Evolutionary conservation across 208 protist species (phyloP).

Genomic region (Herpetomonas tarakana): DNA sequence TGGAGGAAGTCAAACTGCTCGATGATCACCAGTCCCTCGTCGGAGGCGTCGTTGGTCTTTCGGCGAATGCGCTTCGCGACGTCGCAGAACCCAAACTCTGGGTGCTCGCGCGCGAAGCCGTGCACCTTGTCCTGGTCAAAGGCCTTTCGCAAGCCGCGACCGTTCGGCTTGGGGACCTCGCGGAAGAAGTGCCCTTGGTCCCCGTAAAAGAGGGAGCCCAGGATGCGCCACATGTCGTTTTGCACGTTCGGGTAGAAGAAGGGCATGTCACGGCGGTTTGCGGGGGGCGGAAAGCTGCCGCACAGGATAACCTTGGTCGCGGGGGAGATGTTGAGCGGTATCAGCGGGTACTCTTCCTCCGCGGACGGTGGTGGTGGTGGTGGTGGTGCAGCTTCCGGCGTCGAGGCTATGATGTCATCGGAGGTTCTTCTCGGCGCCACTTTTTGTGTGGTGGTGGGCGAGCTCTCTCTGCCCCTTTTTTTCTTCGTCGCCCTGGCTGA

Average conservation of each 20-base stretch:
- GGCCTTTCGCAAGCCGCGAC: not conserved
- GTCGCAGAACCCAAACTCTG: conserved; percentile 24
- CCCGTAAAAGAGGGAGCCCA: conserved; percentile 22
- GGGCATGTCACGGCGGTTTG: conserved; percentile 10
- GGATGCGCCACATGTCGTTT: conserved; percentile 36
- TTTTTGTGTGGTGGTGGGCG: no score
- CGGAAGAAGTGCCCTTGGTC: conserved; percentile 17
- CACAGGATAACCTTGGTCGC: conserved; percentile 24
- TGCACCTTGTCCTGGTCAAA: conserved; percentile 15
- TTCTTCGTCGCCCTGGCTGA: no score
- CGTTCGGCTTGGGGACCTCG: not conserved
- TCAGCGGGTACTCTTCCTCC: conserved; percentile 17
- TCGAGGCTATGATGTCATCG: no score
- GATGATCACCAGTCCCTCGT: conserved; percentile 20
- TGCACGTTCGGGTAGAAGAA: conserved; percentile 36
- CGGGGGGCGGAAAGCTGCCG: conserved; percentile 24
- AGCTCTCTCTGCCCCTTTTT: no score
- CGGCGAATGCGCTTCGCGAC: conserved; percentile 14
- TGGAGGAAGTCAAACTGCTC: conserved; percentile 13
- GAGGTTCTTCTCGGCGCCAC: no score
- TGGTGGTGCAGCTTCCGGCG: no score
- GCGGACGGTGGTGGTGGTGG: not conserved
- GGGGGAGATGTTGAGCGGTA: conserved; percentile 10
- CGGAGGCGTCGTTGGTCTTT: conserved; percentile 13
- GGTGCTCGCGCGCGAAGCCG: conserved; percentile 5